Evolutionary conservation across 345 rosid species (phyloP), one percentile per base, ranked within the genome.

Genomic region (Citrus inodora): DNA sequence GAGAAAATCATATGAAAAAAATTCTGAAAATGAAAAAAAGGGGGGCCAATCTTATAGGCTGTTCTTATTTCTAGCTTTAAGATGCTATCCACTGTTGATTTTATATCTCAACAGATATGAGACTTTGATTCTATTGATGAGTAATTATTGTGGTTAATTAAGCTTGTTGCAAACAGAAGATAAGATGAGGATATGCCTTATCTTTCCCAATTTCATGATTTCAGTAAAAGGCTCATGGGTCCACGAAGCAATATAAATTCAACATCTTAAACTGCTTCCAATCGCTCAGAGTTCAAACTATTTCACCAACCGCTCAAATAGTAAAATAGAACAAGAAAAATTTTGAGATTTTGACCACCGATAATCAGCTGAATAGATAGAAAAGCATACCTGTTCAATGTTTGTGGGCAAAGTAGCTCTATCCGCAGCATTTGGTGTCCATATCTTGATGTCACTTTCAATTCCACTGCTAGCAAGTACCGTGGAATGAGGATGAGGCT

Each of bases 381-480:
- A 35, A 71, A 79, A 69, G 64, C 81, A 71, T 91, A 95, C 99
- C 98, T 85, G 78, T 81, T 84, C 92, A 62, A 93, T 87, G 74
- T 90, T 87, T 75, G 74, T 74, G 28, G 99, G 98, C 55, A 93
- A 79, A 40, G 63, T 80, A 74, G 99, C 95, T 81, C 83, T 92
- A 82, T 93, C 90, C 22, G 62, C 60, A 24, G 96, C 92, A 80
- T 78, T 87, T 40, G 98, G 90, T 59, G 93, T 92, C 97, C 96
- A 96, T 61, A 96, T 79, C 88, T 96, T 96, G 84, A 96, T 86
- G 80, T 91, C 94, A 16, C n/a, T 75, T 73, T 96, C 99, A 21
- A 94, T 85, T 75, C 97, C 99, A 65, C 97, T 89, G 83, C 97
- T 96, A 42, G 95, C 95, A 74, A 96, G 95, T 58, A 86, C 87